These are phyloP conservation scores for Sporisorium sorghi DNA, from an alignment of 1,284 basidiomycete species.

Conservation along the genomic window DNA sequence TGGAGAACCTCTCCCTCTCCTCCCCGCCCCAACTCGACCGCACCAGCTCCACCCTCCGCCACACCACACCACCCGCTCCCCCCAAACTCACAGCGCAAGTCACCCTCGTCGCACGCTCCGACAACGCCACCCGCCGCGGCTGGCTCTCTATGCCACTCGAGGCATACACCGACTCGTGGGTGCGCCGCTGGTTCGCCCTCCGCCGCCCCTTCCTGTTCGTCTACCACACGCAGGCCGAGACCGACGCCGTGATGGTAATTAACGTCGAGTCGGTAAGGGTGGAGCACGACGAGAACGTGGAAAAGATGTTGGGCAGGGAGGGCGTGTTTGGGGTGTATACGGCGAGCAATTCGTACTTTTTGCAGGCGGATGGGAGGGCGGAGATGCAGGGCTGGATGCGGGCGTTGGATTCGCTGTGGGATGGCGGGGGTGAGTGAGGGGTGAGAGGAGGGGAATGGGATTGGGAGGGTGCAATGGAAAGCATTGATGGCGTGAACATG, in stretches of 20 bases:
- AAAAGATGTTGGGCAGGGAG: slow-evolving; percentile 77
- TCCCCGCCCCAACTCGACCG: neutral
- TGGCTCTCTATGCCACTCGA: slow-evolving; percentile 82
- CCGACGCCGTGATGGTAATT: slow-evolving; percentile 82
- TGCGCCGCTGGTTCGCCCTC: slow-evolving; percentile 86
- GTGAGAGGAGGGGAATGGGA: no score
- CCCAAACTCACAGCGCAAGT: slow-evolving; percentile 49
- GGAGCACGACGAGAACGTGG: slow-evolving; percentile 86
- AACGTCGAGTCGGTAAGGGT: slow-evolving; percentile 86
- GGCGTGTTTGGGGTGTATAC: slow-evolving; percentile 61
- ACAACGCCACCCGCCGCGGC: slow-evolving; percentile 85
- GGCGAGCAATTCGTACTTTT: slow-evolving; percentile 52
- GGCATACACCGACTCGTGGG: slow-evolving; percentile 83
- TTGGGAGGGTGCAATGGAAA: no score
- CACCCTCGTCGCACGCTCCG: slow-evolving; percentile 72
- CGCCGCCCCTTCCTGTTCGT: slow-evolving; percentile 86
- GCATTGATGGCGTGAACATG: no score
- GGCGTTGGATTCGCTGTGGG: slow-evolving; percentile 20
- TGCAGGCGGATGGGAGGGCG: slow-evolving; percentile 40
- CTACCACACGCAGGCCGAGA: slow-evolving; percentile 82
- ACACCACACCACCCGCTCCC: no score
- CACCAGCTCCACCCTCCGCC: slow-evolving; percentile 9
- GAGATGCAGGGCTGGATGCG: slow-evolving; percentile 56
- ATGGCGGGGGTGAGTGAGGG: neutral
- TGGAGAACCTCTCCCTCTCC: slow-evolving; percentile 6